phyloP scores from a whole-genome alignment of 805 yeast genomes.

The Ogataea parapolymorpha region DNA sequence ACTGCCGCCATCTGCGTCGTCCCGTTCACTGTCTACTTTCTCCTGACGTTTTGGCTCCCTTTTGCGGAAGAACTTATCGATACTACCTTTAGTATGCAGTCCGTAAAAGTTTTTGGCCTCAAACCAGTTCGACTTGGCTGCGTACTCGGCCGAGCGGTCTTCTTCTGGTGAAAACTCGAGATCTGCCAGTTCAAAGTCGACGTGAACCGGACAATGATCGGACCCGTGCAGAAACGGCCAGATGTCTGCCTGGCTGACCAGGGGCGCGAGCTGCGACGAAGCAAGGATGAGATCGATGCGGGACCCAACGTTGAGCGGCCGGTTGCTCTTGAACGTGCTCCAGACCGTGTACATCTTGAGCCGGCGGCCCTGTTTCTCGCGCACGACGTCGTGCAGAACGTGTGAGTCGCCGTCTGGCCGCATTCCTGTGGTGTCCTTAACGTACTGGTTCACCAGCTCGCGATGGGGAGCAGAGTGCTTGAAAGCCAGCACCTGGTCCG shows the following conservation, averaged over 20 bases:
- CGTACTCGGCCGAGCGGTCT: conserved; percentile 4
- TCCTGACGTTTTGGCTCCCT: background rate
- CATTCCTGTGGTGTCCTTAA: conserved; percentile 27
- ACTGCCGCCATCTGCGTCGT: too few species aligned
- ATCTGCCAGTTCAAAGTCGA: conserved; percentile 49
- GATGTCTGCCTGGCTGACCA: conserved; percentile 46
- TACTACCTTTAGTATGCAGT: conserved; percentile 28
- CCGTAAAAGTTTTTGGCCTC: conserved; percentile 54
- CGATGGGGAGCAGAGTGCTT: conserved; percentile 41
- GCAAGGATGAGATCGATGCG: conserved; percentile 76
- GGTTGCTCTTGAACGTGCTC: conserved; percentile 73
- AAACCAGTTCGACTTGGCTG: conserved; percentile 35
- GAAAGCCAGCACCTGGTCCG: conserved; percentile 31
- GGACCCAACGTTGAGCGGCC: conserved; percentile 85
- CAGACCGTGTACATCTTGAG: conserved; percentile 83
- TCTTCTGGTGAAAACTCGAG: conserved; percentile 1
- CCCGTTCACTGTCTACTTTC: background rate
- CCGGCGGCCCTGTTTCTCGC: conserved; percentile 54
- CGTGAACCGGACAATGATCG: conserved; percentile 89
- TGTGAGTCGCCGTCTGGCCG: conserved; percentile 34
- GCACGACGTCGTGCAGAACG: conserved; percentile 54
- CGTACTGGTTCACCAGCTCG: conserved; percentile 43
- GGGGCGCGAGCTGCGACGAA: conserved; percentile 36
- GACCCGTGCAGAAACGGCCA: conserved; percentile 76
- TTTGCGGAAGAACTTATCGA: conserved; percentile 30